Conservation (phyloP, 1,284 basidiomycete genomes). For the Anthracocystis setariae region DNA sequence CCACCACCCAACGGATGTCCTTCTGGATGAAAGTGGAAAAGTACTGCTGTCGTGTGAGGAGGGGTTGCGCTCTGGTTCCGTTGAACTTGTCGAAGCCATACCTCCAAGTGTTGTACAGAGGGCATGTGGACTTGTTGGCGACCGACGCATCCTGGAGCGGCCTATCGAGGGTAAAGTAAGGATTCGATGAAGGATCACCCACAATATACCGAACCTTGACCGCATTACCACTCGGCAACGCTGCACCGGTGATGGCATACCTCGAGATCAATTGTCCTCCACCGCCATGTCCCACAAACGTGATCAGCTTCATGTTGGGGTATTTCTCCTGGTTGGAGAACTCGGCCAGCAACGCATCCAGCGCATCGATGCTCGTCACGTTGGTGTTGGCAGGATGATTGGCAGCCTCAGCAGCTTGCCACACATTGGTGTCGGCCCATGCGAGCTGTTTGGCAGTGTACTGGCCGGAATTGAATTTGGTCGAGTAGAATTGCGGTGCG, state of each 20-base stretch:
- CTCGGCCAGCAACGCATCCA: constrained; percentile 57
- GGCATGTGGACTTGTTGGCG: constrained; percentile 46
- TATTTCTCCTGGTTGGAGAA: constrained; percentile 53
- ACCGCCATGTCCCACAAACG: constrained; percentile 65
- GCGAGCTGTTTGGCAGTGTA: constrained; percentile 52
- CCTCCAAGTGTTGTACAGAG: constrained; percentile 60
- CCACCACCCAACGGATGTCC: constrained; percentile 63
- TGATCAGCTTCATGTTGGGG: constrained; percentile 59
- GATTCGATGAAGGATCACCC: constrained; percentile 62
- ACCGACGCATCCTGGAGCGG: constrained; percentile 48
- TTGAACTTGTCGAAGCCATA: constrained; percentile 61
- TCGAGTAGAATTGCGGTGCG: constrained; percentile 63
- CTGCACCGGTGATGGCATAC: constrained; percentile 59
- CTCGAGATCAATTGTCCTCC: constrained; percentile 63
- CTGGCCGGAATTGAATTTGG: constrained; percentile 57
- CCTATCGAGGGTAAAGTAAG: constrained; percentile 61
- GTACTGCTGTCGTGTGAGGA: constrained; percentile 51
- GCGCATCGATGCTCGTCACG: constrained; percentile 59
- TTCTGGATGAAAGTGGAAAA: constrained; percentile 52
- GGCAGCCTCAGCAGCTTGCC: constrained; percentile 60
- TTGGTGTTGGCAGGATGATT: constrained; percentile 49
- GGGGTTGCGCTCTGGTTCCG: constrained; percentile 31
- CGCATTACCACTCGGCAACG: constrained; percentile 17
- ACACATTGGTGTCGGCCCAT: constrained; percentile 58
- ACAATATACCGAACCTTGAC: constrained; percentile 61